Evolutionary conservation across 371 early-diverging fungal species (phyloP).

Genomic region (Cokeromyces recurvatus): DNA sequence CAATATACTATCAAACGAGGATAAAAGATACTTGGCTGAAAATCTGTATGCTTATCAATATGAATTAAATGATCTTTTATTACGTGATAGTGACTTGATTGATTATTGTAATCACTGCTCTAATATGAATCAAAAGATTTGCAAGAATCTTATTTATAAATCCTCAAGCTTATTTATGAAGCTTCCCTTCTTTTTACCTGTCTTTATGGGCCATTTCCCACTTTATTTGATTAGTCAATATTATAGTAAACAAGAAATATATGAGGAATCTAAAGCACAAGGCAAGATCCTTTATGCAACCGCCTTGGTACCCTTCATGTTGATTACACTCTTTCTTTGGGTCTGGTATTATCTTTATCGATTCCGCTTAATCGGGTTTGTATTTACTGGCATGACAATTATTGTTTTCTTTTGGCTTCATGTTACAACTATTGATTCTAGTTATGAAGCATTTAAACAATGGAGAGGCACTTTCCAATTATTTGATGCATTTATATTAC

Average conservation of each 20-base stretch:
- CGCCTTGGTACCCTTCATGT: slow-evolving; percentile 5
- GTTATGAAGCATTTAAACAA: slow-evolving; percentile 6
- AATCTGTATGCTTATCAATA: slow-evolving; percentile 1
- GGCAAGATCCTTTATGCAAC: slow-evolving; percentile 20
- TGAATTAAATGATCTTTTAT: neutral
- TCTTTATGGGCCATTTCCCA: slow-evolving; percentile 23
- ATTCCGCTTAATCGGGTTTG: neutral
- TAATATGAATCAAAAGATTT: too few species aligned
- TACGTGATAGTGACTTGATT: slow-evolving; percentile 3
- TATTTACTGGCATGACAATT: slow-evolving; percentile 1
- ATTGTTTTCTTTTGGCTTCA: slow-evolving; percentile 11
- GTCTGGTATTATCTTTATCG: slow-evolving; percentile 13
- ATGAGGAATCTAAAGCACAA: slow-evolving; percentile 30
- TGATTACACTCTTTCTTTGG: slow-evolving; percentile 6
- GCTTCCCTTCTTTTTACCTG: slow-evolving; percentile 28
- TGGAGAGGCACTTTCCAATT: neutral
- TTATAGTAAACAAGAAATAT: slow-evolving; percentile 13
- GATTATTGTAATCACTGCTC: too few species aligned
- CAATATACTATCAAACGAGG: too few species aligned
- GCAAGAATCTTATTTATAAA: too few species aligned
- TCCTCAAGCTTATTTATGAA: too few species aligned
- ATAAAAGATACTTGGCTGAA: neutral
- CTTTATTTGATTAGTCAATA: slow-evolving; percentile 20
- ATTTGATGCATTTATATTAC: slow-evolving; percentile 8
- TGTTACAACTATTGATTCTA: slow-evolving; percentile 1